A percentile compares a stretch with the other conserved stretches of the same genome.
Conservation (phyloP, 1,284 basidiomycete genomes). For the Wallemia hederae region DNA sequence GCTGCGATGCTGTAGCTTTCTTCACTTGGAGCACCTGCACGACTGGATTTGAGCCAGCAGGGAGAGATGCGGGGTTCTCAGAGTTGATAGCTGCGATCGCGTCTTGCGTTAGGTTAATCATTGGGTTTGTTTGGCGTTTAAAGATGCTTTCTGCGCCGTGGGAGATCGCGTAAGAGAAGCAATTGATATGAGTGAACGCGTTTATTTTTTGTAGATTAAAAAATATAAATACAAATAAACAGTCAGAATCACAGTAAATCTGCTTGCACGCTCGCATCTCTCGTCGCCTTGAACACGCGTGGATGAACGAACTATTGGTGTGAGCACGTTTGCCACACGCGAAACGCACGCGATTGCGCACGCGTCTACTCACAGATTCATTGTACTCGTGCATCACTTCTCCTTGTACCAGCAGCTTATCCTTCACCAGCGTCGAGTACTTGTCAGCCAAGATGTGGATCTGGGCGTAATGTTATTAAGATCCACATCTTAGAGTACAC, state of each 20-base stretch:
- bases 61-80: not conserved
- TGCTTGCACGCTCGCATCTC: not conserved
- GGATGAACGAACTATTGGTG: not conserved
- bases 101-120: not conserved
- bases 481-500: not conserved
- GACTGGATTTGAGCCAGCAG: constrained; percentile 1
- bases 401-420: constrained; percentile 38
- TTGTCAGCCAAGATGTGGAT: constrained; percentile 24
- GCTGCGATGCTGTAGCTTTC: constrained; percentile 1
- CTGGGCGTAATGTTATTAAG: too few species aligned
- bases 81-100: not conserved
- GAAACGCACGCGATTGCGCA: too few species aligned
- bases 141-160: not conserved
- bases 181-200: not conserved
- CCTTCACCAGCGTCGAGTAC: constrained; percentile 36
- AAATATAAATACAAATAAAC: not conserved
- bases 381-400: constrained; percentile 71
- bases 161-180: not conserved
- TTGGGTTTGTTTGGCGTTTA: not conserved
- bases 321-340: too few species aligned
- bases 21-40: constrained; percentile 5
- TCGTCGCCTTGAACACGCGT: not conserved
- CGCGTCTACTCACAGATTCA: constrained; percentile 28
- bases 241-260: not conserved
- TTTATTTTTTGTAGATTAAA: not conserved